Percentiles rank a stretch among this genome's conserved stretches.
phyloP scores from a whole-genome alignment of 1,139 yeast species.

The Yamadazyma oceani region DNA sequence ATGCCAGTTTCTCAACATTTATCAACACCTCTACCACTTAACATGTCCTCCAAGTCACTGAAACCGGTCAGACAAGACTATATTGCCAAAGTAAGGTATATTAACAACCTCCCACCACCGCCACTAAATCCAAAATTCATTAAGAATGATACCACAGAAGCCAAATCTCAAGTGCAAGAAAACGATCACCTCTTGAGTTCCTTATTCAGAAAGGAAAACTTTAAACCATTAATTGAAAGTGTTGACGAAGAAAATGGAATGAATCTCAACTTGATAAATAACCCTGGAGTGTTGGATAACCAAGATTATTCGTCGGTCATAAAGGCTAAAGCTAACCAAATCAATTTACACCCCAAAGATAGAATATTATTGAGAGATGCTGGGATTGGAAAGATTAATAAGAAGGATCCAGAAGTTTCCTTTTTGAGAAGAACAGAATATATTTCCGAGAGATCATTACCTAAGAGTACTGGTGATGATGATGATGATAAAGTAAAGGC shows the following conservation, averaged over 20 bases:
- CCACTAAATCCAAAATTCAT: constrained; percentile 87
- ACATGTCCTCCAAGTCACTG: constrained; percentile 28
- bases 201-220: constrained; percentile 74
- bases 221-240: constrained; percentile 60
- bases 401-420: constrained; percentile 65
- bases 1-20: neutral
- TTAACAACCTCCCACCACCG: constrained; percentile 90
- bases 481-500: constrained; percentile 11
- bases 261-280: constrained; percentile 69
- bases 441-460: constrained; percentile 51
- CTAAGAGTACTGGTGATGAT: constrained; percentile 17
- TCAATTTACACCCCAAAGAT: constrained; percentile 73
- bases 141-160: constrained; percentile 48
- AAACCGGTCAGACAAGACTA: constrained; percentile 74
- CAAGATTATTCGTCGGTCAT: constrained; percentile 51
- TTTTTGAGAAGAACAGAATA: constrained; percentile 94
- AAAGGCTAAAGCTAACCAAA: constrained; percentile 20
- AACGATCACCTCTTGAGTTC: constrained; percentile 70
- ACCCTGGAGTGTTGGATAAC: constrained; percentile 68
- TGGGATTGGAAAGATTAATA: constrained; percentile 47
- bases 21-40: neutral
- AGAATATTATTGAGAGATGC: constrained; percentile 80
- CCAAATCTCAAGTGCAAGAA: constrained; percentile 43
- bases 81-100: constrained; percentile 82
- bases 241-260: constrained; percentile 76